Evolutionary conservation across 106 monocot species (phyloP).

Genomic region (Platanthera guangdongensis): DNA sequence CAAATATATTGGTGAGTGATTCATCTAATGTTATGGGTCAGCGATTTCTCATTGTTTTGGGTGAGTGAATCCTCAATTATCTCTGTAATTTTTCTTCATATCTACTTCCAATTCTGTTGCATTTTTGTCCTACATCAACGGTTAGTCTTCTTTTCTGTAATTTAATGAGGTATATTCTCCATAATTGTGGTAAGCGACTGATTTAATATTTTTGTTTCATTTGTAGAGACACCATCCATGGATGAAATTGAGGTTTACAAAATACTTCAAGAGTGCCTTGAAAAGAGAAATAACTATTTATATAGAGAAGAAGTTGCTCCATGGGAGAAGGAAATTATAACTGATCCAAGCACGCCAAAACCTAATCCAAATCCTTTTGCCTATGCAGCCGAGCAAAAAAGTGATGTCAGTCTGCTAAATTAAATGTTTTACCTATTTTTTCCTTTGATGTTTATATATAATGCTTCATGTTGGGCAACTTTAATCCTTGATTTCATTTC

Average conservation of each 20-base stretch:
- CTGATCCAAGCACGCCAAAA: constrained; percentile 94
- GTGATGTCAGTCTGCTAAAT: constrained; percentile 46
- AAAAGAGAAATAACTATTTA: constrained; percentile 70
- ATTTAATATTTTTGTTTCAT: not conserved
- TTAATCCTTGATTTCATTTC: not conserved
- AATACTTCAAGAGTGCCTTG: constrained; percentile 79
- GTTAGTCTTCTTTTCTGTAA: not conserved
- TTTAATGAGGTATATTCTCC: not conserved
- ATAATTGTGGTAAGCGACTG: not conserved
- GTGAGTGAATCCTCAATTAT: no score
- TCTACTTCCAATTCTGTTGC: not conserved
- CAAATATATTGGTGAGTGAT: no score
- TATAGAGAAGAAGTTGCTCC: constrained; percentile 73
- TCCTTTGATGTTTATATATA: constrained; percentile 2
- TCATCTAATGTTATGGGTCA: no score
- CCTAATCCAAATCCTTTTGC: constrained; percentile 82
- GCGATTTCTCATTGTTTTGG: no score
- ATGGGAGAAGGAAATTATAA: constrained; percentile 96
- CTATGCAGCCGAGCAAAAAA: constrained; percentile 59
- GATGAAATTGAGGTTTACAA: constrained; percentile 93
- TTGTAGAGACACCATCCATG: constrained; percentile 58
- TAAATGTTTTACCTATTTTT: not conserved
- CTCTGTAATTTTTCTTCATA: no score
- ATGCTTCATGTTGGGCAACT: not conserved
- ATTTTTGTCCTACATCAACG: not conserved